phyloP scores from a whole-genome alignment of 2,329 filamentous ascomycete genomes.

The Penicillium italicum region DNA sequence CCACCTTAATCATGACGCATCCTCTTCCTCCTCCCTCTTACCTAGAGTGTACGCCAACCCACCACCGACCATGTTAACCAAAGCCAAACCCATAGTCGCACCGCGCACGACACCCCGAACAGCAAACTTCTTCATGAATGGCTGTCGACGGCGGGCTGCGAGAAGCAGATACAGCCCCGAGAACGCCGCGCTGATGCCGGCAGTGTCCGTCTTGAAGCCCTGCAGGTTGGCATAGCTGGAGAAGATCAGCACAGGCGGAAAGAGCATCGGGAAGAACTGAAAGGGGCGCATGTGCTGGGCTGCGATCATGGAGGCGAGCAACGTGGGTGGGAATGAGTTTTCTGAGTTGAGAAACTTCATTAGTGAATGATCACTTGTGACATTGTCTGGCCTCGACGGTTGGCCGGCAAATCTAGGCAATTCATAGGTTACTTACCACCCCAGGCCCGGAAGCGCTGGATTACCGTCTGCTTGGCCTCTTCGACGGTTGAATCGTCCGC shows the following conservation, averaged over 20 bases:
- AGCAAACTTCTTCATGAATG: constrained; percentile 45
- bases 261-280: constrained; percentile 63
- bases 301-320: constrained; percentile 63
- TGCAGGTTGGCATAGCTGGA: constrained; percentile 63
- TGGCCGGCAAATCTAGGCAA: not conserved
- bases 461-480: constrained; percentile 37
- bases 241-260: constrained; percentile 64
- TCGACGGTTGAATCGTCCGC: constrained; percentile 30
- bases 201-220: constrained; percentile 60
- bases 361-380: not conserved
- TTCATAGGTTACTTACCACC: constrained; percentile 36
- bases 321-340: constrained; percentile 60
- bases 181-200: constrained; percentile 62
- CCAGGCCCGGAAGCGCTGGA: constrained; percentile 41
- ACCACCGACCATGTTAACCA: constrained; percentile 46
- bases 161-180: constrained; percentile 63
- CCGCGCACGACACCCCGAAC: constrained; percentile 45
- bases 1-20: constrained; percentile 6
- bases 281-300: constrained; percentile 65
- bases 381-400: not conserved
- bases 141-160: constrained; percentile 54
- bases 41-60: constrained; percentile 47
- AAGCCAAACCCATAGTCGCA: constrained; percentile 45
- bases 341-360: constrained; percentile 43
- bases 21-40: constrained; percentile 40